phyloP scores from a whole-genome alignment of 73 alveolate genomes.

The Tetrahymena thermophila region DNA sequence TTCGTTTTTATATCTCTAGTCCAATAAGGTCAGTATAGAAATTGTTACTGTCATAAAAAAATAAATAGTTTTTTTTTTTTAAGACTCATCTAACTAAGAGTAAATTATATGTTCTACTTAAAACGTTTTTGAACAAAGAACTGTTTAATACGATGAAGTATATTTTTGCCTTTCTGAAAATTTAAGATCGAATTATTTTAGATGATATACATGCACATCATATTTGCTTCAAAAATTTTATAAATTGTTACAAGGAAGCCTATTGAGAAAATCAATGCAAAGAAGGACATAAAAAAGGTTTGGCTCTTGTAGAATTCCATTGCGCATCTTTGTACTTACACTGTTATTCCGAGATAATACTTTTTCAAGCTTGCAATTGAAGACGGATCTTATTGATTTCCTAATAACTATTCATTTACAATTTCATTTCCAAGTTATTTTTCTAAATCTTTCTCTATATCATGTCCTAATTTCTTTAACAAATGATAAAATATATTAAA shows the following conservation, averaged over 20 bases:
- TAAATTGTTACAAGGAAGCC: not conserved
- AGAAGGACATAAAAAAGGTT: not conserved
- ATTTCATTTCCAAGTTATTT: not conserved
- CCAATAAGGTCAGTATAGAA: no score
- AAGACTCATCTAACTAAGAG: no score
- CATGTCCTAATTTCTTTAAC: not conserved
- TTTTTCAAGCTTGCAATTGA: not conserved
- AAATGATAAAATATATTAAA: not conserved
- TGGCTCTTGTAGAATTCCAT: not conserved
- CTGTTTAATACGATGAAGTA: not conserved
- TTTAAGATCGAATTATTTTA: no score
- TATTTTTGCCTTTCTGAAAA: not conserved
- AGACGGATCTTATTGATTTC: not conserved
- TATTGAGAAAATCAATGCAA: not conserved
- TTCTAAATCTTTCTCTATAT: not conserved
- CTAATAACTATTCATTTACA: not conserved
- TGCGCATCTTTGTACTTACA: not conserved
- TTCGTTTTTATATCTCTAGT: not conserved
- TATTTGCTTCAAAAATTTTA: not conserved
- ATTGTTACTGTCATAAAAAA: no score
- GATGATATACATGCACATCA: not conserved
- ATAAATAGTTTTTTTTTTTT: no score
- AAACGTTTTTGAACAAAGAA: no score
- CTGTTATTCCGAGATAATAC: not conserved
- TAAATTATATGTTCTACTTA: no score